These are phyloP conservation scores for Phytophthora melonis DNA, from an alignment of 352 stramenopile species.

Conservation along the genomic window DNA sequence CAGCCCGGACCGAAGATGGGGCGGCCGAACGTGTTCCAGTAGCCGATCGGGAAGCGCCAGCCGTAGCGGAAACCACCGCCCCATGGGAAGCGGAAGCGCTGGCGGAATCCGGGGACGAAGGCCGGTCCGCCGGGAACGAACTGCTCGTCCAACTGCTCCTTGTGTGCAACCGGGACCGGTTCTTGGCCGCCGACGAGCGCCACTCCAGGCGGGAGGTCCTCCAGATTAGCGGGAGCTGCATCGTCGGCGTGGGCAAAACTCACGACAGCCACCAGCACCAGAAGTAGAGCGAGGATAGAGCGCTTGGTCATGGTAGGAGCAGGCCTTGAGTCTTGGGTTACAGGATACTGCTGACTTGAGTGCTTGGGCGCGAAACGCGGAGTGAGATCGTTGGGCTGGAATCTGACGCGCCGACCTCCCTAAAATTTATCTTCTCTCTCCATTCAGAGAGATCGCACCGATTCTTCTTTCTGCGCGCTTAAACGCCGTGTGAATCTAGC, in stretches of 20 bases:
- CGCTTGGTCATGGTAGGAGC: no score
- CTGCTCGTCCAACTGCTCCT: slow-evolving; percentile 8
- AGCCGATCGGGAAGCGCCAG: slow-evolving; percentile 52
- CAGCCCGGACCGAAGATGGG: slow-evolving; percentile 41
- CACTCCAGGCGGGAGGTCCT: slow-evolving; percentile 21
- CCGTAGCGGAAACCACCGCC: slow-evolving; percentile 43
- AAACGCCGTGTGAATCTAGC: no score
- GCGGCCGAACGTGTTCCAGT: slow-evolving; percentile 52
- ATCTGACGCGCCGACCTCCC: no score
- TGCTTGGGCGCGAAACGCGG: no score
- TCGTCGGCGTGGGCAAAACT: slow-evolving; percentile 17
- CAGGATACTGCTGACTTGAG: no score
- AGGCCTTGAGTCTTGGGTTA: no score
- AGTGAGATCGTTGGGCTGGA: no score
- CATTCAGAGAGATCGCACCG: no score
- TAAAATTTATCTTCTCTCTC: no score
- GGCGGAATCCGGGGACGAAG: slow-evolving; percentile 19
- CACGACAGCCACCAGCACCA: slow-evolving; percentile 12
- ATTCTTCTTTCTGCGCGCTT: no score
- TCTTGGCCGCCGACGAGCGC: slow-evolving; percentile 21
- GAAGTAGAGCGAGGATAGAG: no score
- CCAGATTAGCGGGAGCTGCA: background rate
- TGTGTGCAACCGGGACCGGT: slow-evolving; percentile 2
- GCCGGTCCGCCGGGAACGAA: slow-evolving; percentile 7
- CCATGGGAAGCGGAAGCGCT: slow-evolving; percentile 46